Evolutionary conservation across 306 rosid genomes (phyloP), one percentile per base, ranked within the genome.

Genomic region (Quercus aquifolioides): DNA sequence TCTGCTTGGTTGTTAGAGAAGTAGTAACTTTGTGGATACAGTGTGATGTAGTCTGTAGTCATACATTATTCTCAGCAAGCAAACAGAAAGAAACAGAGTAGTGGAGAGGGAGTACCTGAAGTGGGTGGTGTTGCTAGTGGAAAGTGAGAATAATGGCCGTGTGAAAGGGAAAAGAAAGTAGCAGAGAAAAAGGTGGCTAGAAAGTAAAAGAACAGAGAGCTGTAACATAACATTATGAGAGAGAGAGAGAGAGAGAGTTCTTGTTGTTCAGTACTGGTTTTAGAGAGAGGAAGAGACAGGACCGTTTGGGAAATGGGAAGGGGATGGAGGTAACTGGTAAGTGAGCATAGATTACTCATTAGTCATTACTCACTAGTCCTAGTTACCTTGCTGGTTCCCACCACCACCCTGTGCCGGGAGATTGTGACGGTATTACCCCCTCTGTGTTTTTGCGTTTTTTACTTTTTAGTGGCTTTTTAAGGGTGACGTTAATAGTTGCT

Each of bases 31-130:
- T 9, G 31, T 58, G 25, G 11, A 41, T 8, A 41, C 46, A 41
- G 11, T 41, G 11, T 41, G 46, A 25, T 26, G 1, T 12, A 23
- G 25, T 60, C 33, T 60, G 7, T 11, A 60, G 26, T 60, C 67
- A 9, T 11, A 25, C 67, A 60, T 60, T 60, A 49, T 74, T 57
- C 60, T 74, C 33, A 18, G 55, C 19, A 58, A 20, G 51, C 57
- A 81, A 51, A 17, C 46, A 10, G 38, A 57, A 13, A 69, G 38
- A 57, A 13, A 69, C 20, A 68, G 62, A 46, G 33, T 23, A 55
- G 54, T 19, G 15, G 25, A 73, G 35, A 25, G 57, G 3, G 2
- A 17, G 76, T 54, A 87, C 89, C 91, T 72, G 91, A 75, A 69
- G 76, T 30, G 51, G 84, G 86, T 5, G 86, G 79, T 38, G 78